Evolutionary conservation across 73 alveolate species (phyloP).

Genomic region (Symbiodinium natans): DNA sequence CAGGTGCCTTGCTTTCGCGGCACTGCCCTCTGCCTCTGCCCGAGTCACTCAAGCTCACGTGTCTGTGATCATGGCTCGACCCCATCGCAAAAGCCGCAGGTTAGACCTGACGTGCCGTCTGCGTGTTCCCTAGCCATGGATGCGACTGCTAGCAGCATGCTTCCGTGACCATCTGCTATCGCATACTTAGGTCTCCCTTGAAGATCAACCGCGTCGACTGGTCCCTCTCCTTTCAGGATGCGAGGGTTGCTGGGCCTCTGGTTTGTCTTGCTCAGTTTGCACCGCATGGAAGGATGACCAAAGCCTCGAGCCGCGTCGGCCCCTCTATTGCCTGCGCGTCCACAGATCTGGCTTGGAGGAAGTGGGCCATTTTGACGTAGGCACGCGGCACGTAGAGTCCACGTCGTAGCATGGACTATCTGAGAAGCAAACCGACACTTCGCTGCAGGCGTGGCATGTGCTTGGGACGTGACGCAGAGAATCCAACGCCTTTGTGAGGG

Average conservation of each 20-base stretch:
- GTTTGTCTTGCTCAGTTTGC: neutral
- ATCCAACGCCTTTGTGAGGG: neutral
- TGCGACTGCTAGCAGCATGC: no score
- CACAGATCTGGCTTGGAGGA: neutral
- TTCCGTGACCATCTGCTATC: no score
- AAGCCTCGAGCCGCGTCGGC: slow-evolving; percentile 44
- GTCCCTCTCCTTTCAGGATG: slow-evolving; percentile 65
- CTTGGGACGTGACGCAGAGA: neutral
- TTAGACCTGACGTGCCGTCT: slow-evolving; percentile 60
- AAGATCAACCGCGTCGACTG: slow-evolving; percentile 18
- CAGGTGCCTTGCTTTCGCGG: slow-evolving; percentile 44
- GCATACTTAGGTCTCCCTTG: slow-evolving; percentile 32
- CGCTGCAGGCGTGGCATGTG: neutral
- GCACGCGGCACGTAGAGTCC: no score
- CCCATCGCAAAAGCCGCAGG: neutral
- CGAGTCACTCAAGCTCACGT: neutral
- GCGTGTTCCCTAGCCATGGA: slow-evolving; percentile 5
- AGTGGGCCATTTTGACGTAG: slow-evolving; percentile 84
- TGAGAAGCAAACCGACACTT: no score
- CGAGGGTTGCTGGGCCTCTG: neutral
- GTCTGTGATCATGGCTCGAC: no score
- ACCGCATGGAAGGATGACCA: neutral
- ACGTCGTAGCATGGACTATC: no score
- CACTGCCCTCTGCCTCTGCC: slow-evolving; percentile 46
- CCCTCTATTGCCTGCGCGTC: slow-evolving; percentile 15